These are phyloP conservation scores for Raffaelea albimanens DNA, from an alignment of 2,329 filamentous ascomycete genomes.

Conservation along the genomic window DNA sequence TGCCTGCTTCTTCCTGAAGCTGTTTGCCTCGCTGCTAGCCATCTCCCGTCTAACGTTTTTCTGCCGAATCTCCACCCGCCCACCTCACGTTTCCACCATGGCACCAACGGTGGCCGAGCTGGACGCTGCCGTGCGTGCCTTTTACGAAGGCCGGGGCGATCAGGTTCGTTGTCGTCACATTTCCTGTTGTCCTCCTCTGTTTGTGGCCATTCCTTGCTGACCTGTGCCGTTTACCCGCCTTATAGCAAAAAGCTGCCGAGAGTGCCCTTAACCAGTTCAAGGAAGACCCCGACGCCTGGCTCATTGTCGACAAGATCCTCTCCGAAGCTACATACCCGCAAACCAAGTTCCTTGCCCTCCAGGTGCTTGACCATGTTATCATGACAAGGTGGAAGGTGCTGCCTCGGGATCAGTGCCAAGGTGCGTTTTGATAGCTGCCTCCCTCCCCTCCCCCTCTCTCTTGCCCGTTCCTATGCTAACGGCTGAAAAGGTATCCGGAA, in stretches of 20 bases:
- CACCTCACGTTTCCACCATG: constrained; percentile 36
- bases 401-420: constrained; percentile 90
- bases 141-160: constrained; percentile 94
- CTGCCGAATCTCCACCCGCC: too few relatives aligned
- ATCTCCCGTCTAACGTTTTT: neutral
- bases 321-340: constrained; percentile 87
- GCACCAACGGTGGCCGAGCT: constrained; percentile 79
- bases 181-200: constrained; percentile 4
- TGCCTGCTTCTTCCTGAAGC: neutral
- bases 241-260: constrained; percentile 91
- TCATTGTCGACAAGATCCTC: constrained; percentile 93
- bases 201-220: constrained; percentile 22
- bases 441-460: neutral
- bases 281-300: constrained; percentile 96
- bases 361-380: constrained; percentile 97
- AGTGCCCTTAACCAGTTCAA: constrained; percentile 97
- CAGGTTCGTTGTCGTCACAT: constrained; percentile 49
- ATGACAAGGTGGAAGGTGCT: constrained; percentile 98
- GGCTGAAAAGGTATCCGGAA: constrained; percentile 74
- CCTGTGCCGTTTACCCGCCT: constrained; percentile 22
- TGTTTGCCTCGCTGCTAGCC: too few relatives aligned
- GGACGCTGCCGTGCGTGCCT: constrained; percentile 90
- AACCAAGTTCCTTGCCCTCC: constrained; percentile 93
- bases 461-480: neutral
- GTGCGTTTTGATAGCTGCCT: constrained; percentile 31